Evolutionary conservation across 768 basidiomycete species (phyloP).

Genomic region (Tricholoma sp.): DNA sequence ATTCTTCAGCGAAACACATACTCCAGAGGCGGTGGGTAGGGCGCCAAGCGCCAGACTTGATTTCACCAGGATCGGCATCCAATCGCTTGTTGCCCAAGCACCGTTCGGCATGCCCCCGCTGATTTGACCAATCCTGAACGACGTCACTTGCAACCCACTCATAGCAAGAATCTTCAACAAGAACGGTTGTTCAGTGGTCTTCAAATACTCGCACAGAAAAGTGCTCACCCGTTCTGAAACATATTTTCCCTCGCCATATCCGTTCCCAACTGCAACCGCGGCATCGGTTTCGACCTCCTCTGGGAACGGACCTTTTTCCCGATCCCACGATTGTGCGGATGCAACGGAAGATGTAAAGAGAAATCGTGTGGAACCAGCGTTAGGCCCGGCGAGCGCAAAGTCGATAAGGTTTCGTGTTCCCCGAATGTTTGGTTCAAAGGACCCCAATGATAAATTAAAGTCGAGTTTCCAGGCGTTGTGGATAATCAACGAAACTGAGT

Average conservation of each 20-base stretch:
- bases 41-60: too few relatives aligned
- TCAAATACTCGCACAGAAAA: neutral
- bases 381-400: conserved; percentile 25
- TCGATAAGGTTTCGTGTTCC: too few relatives aligned
- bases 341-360: conserved; percentile 41
- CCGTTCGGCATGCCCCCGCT: too few relatives aligned
- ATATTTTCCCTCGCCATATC: conserved; percentile 44
- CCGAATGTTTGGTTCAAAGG: conserved; percentile 49
- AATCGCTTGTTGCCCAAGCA: too few relatives aligned
- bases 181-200: neutral
- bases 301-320: too few relatives aligned
- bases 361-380: conserved; percentile 23
- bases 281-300: conserved; percentile 24
- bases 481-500: conserved; percentile 27
- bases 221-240: conserved; percentile 25
- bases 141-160: too few relatives aligned
- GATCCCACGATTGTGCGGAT: too few relatives aligned
- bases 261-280: conserved; percentile 30
- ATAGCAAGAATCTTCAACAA: conserved; percentile 23
- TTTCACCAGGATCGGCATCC: too few relatives aligned
- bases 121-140: too few relatives aligned
- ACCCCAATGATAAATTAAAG: conserved; percentile 38
- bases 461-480: too few relatives aligned
- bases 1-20: conserved; percentile 15
- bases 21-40: conserved; percentile 27